Conservation (phyloP, 495 filamentous ascomycete genomes). For the Pseudomonodictys pantanalensis region DNA sequence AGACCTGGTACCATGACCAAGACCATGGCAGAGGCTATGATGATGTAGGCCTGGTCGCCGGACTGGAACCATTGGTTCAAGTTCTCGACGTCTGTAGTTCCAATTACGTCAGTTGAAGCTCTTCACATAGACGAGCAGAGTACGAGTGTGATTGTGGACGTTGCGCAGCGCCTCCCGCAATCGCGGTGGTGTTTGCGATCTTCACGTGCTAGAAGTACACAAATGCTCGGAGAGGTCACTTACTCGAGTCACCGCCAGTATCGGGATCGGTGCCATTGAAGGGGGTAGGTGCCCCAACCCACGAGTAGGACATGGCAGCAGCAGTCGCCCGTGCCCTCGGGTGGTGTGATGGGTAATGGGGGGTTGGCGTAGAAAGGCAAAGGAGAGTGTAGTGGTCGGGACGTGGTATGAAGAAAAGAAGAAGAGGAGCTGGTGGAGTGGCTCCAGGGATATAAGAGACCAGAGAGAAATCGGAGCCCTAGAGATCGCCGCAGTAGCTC, state of each 20-base stretch:
- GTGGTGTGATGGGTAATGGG: neutral
- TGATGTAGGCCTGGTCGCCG: conserved; percentile 82
- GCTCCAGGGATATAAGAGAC: conserved; percentile 18
- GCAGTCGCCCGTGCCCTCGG: neutral
- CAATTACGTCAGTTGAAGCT: neutral
- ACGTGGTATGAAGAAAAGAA: neutral
- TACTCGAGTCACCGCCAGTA: conserved; percentile 80
- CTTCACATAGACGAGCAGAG: no score
- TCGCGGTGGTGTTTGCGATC: neutral
- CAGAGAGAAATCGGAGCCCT: conserved; percentile 8
- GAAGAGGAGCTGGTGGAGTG: conserved; percentile 10
- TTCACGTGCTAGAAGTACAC: neutral
- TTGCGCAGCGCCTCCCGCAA: no score
- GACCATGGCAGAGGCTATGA: conserved; percentile 91
- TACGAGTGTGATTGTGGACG: no score
- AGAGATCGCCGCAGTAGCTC: conserved; percentile 16
- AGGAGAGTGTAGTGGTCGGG: conserved; percentile 14
- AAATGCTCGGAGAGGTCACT: conserved; percentile 38
- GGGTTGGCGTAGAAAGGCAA: neutral
- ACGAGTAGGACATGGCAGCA: conserved; percentile 67
- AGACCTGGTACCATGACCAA: conserved; percentile 82
- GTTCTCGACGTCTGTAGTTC: conserved; percentile 60
- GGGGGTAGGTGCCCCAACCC: conserved; percentile 69
- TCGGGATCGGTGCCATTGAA: conserved; percentile 74
- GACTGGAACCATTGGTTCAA: conserved; percentile 82